Conservation (phyloP, 140 eudicot species). For the Flaveria floridana region DNA sequence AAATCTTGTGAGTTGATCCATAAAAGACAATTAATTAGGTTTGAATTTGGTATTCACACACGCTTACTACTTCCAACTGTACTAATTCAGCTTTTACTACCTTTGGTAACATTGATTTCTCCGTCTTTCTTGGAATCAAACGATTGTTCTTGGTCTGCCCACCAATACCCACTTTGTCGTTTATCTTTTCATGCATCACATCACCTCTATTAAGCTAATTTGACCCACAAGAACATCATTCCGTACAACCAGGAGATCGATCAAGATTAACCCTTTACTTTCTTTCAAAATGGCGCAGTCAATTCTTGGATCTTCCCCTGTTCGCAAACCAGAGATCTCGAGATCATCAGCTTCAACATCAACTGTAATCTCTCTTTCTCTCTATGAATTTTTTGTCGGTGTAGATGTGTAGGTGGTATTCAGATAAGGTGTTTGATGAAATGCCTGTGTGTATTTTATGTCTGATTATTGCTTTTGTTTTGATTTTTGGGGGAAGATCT, state of each 20-base stretch:
- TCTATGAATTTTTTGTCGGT: not conserved
- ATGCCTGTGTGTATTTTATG: slow-evolving; percentile 9
- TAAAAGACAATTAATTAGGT: not conserved
- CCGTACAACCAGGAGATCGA: slow-evolving; percentile 23
- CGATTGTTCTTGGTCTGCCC: slow-evolving; percentile 45
- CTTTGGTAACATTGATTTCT: slow-evolving; percentile 50
- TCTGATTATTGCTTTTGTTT: slow-evolving; percentile 24
- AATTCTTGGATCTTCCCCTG: slow-evolving; percentile 44
- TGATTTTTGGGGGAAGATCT: slow-evolving; percentile 45
- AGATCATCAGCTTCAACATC: slow-evolving; percentile 43
- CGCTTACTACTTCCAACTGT: slow-evolving; percentile 14
- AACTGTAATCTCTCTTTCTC: slow-evolving; percentile 35
- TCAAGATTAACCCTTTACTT: slow-evolving; percentile 24
- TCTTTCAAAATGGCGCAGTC: slow-evolving; percentile 53
- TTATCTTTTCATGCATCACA: slow-evolving; percentile 32
- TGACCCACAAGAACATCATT: slow-evolving; percentile 14
- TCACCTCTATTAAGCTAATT: slow-evolving; percentile 16
- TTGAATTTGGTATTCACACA: not conserved
- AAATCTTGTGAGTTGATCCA: not conserved
- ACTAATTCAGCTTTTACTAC: slow-evolving; percentile 31
- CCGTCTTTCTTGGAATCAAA: slow-evolving; percentile 79
- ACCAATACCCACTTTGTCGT: slow-evolving; percentile 20
- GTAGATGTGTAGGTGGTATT: not conserved
- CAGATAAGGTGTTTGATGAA: slow-evolving; percentile 26
- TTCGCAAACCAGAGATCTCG: slow-evolving; percentile 32